Percentiles rank a stretch among this genome's conserved stretches.
Conservation (phyloP, 1,139 yeast genomes). For the Yamadazyma jaroonii region DNA sequence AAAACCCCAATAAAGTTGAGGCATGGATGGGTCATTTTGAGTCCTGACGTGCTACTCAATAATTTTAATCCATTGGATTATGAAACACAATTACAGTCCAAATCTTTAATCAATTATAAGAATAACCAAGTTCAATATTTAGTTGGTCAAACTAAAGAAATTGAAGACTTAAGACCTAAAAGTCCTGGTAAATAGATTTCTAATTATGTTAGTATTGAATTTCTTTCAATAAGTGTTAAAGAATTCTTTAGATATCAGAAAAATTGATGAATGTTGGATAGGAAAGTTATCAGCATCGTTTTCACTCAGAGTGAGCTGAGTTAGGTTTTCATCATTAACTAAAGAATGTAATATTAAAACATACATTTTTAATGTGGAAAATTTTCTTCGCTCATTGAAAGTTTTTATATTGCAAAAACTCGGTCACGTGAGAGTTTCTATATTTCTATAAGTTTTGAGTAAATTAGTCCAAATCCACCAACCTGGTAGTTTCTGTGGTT, state of each 20-base stretch:
- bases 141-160: slow-evolving; percentile 68
- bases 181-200: slow-evolving; percentile 48
- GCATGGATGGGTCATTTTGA: slow-evolving; percentile 87
- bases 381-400: not conserved
- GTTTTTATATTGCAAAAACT: not conserved
- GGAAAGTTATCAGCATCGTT: slow-evolving; percentile 48
- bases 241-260: no score
- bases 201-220: slow-evolving; percentile 1
- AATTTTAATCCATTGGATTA: slow-evolving; percentile 51
- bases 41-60: slow-evolving; percentile 77
- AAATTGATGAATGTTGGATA: slow-evolving; percentile 48
- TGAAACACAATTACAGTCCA: slow-evolving; percentile 30
- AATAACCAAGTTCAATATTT: slow-evolving; percentile 31
- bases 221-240: not conserved
- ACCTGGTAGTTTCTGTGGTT: not conserved
- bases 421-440: slow-evolving; percentile 1
- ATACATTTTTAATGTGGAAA: slow-evolving; percentile 1
- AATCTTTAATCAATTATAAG: slow-evolving; percentile 31
- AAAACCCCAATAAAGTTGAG: slow-evolving; percentile 59
- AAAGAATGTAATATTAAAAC: slow-evolving; percentile 1
- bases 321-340: slow-evolving; percentile 46
- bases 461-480: slow-evolving; percentile 1
- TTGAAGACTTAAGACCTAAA: slow-evolving; percentile 79
- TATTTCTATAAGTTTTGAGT: no score
- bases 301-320: slow-evolving; percentile 57